Evolutionary conservation across 805 yeast species (phyloP).

Genomic region (Candida broadrunensis): DNA sequence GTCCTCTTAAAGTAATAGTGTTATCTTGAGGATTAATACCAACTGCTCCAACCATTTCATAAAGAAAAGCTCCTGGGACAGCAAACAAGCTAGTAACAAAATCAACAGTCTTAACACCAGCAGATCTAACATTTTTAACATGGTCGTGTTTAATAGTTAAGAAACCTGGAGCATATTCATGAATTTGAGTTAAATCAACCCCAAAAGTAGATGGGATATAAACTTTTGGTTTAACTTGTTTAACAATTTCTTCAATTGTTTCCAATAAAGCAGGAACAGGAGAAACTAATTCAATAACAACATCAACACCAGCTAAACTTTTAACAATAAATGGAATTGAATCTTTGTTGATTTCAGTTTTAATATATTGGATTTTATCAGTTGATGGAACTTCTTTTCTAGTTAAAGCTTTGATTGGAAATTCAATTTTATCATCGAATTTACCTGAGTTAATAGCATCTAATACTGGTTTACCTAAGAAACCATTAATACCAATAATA

Average conservation of each 20-base stretch:
- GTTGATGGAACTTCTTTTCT: constrained; percentile 35
- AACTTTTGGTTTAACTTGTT: constrained; percentile 42
- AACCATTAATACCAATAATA: constrained; percentile 51
- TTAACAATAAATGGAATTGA: constrained; percentile 12
- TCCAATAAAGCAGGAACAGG: constrained; percentile 26
- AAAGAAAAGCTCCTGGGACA: constrained; percentile 18
- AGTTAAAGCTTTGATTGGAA: constrained; percentile 53
- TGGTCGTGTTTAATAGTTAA: constrained; percentile 2
- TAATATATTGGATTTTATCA: constrained; percentile 38
- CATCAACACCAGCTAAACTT: constrained; percentile 27
- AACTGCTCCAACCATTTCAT: constrained; percentile 28
- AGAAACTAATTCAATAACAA: constrained; percentile 45
- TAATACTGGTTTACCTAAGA: constrained; percentile 46
- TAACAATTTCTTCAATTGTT: constrained; percentile 35
- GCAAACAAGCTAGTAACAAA: constrained; percentile 7
- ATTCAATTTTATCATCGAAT: constrained; percentile 38
- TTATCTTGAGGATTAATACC: constrained; percentile 36
- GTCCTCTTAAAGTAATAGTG: constrained; percentile 37
- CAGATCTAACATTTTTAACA: constrained; percentile 3
- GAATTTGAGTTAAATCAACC: constrained; percentile 30
- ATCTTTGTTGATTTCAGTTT: constrained; percentile 18
- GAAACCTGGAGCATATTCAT: constrained; percentile 7
- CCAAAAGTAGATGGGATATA: constrained; percentile 67
- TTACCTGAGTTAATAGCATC: constrained; percentile 42
- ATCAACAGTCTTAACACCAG: constrained; percentile 9